Percentiles rank a stretch among this genome's conserved stretches.
These are phyloP conservation scores for Coriolopsis trogii DNA, from an alignment of 1,284 basidiomycete species.

Conservation along the genomic window DNA sequence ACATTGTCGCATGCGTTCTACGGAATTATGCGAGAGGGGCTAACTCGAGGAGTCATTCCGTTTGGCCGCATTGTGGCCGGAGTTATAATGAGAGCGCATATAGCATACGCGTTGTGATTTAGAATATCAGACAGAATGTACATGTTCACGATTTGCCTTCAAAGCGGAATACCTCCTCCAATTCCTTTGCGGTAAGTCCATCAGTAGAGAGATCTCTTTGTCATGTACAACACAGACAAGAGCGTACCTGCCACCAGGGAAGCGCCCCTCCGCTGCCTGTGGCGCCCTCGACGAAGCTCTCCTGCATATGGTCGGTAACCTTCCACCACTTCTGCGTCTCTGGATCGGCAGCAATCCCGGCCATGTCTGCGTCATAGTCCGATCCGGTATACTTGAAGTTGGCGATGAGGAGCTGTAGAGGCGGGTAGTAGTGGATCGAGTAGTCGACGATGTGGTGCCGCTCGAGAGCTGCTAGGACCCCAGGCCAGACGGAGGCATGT, in stretches of 20 bases:
- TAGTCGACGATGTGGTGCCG: slow-evolving; percentile 77
- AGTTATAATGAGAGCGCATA: too few species aligned
- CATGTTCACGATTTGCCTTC: slow-evolving; percentile 42
- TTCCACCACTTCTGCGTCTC: slow-evolving; percentile 79
- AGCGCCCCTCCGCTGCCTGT: slow-evolving; percentile 64
- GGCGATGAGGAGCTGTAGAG: slow-evolving; percentile 69
- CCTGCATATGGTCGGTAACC: slow-evolving; percentile 79
- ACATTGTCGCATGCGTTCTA: too few species aligned
- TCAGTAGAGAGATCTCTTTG: slow-evolving; percentile 31
- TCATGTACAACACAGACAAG: neutral
- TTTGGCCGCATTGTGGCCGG: too few species aligned
- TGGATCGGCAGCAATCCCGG: slow-evolving; percentile 59
- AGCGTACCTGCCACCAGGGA: slow-evolving; percentile 68
- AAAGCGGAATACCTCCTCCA: slow-evolving; percentile 76
- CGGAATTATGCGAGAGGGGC: too few species aligned
- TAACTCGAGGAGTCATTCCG: too few species aligned
- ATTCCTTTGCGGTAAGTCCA: slow-evolving; percentile 41
- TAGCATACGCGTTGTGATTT: too few species aligned
- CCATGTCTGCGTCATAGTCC: slow-evolving; percentile 73
- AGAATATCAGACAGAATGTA: too few species aligned
- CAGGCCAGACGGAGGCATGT: slow-evolving; percentile 72
- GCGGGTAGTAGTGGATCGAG: slow-evolving; percentile 71
- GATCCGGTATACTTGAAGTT: slow-evolving; percentile 65
- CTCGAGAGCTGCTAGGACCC: slow-evolving; percentile 67
- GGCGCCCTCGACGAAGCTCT: slow-evolving; percentile 70